Base-by-base conservation (phyloP, 768 basidiomycete species). In the Imleria badia region DNA sequence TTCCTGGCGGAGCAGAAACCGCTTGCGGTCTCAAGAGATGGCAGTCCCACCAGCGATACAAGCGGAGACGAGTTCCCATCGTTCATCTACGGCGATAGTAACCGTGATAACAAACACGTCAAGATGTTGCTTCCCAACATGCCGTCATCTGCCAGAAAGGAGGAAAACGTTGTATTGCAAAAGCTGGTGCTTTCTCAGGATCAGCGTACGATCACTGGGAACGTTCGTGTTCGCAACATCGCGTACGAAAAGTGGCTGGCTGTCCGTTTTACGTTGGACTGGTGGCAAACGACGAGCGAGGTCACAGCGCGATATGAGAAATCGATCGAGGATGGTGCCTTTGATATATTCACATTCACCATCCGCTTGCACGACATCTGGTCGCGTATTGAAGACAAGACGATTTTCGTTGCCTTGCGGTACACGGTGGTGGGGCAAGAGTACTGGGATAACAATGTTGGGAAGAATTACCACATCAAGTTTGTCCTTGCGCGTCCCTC, bases 1-100 rank as follows among this genome's bases (percentile, higher is more conserved):
- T 98, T 98, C 77, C 77, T 95, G 52, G 87, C 95, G 13, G 91
- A 94, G 73, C 96, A 98, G 72, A 94, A 94, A 67, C 96, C 96
- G 6, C 79, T 91, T 9, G 94, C 95, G 1, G 96, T 99, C 17
- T 91, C 88, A 13, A 83, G 96, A 43, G 87, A 92, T 60, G 94
- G 93, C 1, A 91, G 89, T 60, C 95, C 94, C 5, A 89, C 86
- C 5, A 89, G 84, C 60, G 85, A 92, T 63, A 90, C 85, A 52
- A 87, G 85, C 17, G 86, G 85, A n/a, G 89, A 91, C 41, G 89
- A 90, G 56, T 87, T 89, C 60, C 86, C 86, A 2, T 73, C 80
- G 29, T 88, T 86, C 61, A 82, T 87, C 42, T 89, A 80, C 59
- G 86, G 81, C 11, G 69, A 73, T 40, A 64, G 63, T 34, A 65